Base-by-base conservation (phyloP, 73 alveolate species). In the Paramecium caudatum region DNA sequence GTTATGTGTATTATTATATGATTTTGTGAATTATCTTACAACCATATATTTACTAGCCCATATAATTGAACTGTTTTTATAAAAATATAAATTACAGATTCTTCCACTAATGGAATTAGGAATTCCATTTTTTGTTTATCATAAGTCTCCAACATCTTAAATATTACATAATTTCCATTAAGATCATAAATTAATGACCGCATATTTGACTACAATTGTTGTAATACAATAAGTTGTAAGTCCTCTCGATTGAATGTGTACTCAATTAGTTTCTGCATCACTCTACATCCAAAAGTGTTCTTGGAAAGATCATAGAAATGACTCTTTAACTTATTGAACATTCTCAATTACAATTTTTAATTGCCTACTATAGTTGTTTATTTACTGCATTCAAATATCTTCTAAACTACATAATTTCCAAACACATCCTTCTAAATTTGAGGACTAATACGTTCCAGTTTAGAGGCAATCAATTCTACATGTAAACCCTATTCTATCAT, bases 201-300 rank as follows among this genome's bases (percentile, higher is more conserved):
- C 36, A 37, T 37, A 8, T 68, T 68, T 32, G 84, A 37, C 37
- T 68, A 34, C 15, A 68, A 68, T 68, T 68, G 36, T 13, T 34
- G 19, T 30, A 68, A 21, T 3, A 68, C 84, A 34, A 68, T n/a
- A 5, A 34, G 8, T 68, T 68, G 16, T 23, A 68, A 34, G n/a
- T 68, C 84, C 34, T 68, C 84, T 2, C 50, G 47, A 68, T 68
- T 68, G 36, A 32, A 68, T 4, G 84, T 68, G 37, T 68, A 68
- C 34, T 68, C 84, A 34, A 68, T 68, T 5, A 68, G 15, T 4
- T 68, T 68, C 61, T 68, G 8, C 84, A 68, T 68, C 4, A 68
- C 84, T 68, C 84, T 68, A 17, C 84, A 68, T 68, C 84, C 84
- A 34, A 68, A 68, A 13, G 30, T 68, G 37, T 68, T 68, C 61